Evolutionary conservation across 768 basidiomycete species (phyloP), one percentile per base, ranked within the genome.

Genomic region (Albatrellus ellisii): DNA sequence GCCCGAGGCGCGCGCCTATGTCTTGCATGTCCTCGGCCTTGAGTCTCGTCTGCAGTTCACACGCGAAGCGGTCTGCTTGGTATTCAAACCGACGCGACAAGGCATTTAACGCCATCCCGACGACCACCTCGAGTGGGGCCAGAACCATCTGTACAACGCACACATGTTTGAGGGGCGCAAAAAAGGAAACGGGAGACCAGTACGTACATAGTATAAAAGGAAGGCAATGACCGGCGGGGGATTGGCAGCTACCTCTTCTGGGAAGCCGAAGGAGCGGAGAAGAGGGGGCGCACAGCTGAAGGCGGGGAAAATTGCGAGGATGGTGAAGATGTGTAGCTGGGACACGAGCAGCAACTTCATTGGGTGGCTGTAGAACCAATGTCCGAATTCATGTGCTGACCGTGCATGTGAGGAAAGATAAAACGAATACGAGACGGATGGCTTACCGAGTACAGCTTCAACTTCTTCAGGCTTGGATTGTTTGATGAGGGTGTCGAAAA

Each of bases 401-500:
- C 21, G 7, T 12, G 24, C n/a, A 11, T 26, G 20, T n/a, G n/a
- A n/a, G n/a, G n/a, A n/a, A n/a, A n/a, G n/a, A n/a, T n/a, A n/a
- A n/a, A n/a, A n/a, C n/a, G n/a, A n/a, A 39, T 18, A 17, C 9
- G 14, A 29, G 8, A 24, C 34, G 4, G 24, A 34, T 6, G 7
- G 56, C 63, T 15, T 51, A 69, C 68, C 79, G 32, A 97, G 73
- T n/a, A 99, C 90, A 25, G 95, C 94, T 52, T 97, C 94, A 22
- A 99, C 89, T 59, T 97, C 89, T 20, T 88, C 85, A 0, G 91
- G 74, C 52, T 79, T 76, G 59, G 77, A 83, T 54, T 97, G 77
- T 55, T 92, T 80, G 60, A 98, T 90, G 49, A 99, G 73, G 0
- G 94, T 98, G 53, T 99, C 95, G 54, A 90, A 99, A 55, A 99